A percentile compares a stretch with the other conserved stretches of the same genome.
Conservation (phyloP, 2,329 filamentous ascomycete species). For the Dryadomyces quercus-mongolicae region DNA sequence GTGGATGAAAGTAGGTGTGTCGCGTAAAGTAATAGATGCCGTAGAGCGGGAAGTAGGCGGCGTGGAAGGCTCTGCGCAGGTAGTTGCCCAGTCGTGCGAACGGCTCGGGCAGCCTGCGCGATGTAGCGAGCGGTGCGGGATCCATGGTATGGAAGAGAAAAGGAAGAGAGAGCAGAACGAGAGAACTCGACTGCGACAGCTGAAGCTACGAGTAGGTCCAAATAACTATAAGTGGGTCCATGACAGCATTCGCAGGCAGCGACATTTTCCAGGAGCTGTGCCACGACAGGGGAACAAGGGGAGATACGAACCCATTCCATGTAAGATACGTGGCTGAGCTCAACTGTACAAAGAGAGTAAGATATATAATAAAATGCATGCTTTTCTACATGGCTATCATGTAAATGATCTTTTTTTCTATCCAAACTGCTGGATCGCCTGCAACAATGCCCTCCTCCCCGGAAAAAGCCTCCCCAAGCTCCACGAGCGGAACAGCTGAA, state of each 20-base stretch:
- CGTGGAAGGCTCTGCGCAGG: conserved; percentile 13
- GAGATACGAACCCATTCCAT: no score
- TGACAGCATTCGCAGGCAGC: neutral
- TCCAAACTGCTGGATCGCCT: no score
- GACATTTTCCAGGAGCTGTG: neutral
- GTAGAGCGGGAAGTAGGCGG: conserved; percentile 46
- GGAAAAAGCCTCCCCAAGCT: no score
- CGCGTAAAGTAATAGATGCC: conserved; percentile 74
- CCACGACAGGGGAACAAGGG: neutral
- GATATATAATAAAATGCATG: no score
- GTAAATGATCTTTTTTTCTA: no score
- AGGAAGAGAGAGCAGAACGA: neutral
- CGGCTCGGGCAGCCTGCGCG: neutral
- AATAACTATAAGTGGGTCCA: neutral
- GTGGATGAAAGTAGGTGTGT: conserved; percentile 70
- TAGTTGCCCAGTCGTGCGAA: conserved; percentile 6
- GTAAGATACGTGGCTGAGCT: no score
- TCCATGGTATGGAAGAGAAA: neutral
- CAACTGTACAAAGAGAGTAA: no score
- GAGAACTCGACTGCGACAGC: neutral
- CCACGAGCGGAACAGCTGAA: neutral
- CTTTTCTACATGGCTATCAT: no score
- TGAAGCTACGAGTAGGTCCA: neutral
- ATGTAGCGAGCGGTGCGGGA: neutral
- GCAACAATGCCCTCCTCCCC: no score